Evolutionary conservation across 176 grass and related monocot species (phyloP), one percentile per base, ranked within the genome.

Genomic region (Alloteropsis semialata): DNA sequence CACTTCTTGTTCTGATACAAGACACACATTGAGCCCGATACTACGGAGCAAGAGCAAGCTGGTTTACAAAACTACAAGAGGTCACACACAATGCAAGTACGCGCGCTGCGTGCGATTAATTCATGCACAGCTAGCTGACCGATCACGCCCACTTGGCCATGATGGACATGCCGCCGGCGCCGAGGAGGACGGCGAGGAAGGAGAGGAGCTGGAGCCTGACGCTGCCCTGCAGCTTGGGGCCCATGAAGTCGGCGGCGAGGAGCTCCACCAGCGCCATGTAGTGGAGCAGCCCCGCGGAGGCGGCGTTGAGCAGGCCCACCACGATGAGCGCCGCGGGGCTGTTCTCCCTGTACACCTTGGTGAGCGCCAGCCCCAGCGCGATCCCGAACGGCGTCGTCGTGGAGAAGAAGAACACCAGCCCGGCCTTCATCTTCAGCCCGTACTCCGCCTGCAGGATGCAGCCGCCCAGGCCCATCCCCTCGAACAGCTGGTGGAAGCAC

Each of bases 401-500:
- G 5, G 66, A 43, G 66, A 69, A 69, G 38, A 69, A 69, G 66
- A 69, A 69, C 5, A 43, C 38, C 66, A 69, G 66, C 66, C 22
- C 38, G 12, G 66, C 6, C 66, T 16, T 69, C 66, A 69, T 69
- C 66, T 5, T 7, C n/a, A 24, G 22, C n/a, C 66, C 66, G 66
- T 69, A 69, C 66, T 69, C 39, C 2, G 92, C 95, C 90, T 92
- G 81, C 34, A 94, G 75, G 66, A 94, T 94, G 84, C 89, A 91
- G 36, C 92, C 92, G 27, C 92, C 92, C 30, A 94, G 89, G 0
- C 90, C 93, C 90, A 96, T 92, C 33, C 93, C 93, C 80, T 94
- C 92, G 75, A 94, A 92, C 2, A 94, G 43, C 83, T 94, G 89
- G 87, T 94, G 92, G 84, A 92, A 94, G 75, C 81, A 92, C 17